Base-by-base conservation (phyloP, 2,329 filamentous ascomycete species). In the Microsporum audouinii region DNA sequence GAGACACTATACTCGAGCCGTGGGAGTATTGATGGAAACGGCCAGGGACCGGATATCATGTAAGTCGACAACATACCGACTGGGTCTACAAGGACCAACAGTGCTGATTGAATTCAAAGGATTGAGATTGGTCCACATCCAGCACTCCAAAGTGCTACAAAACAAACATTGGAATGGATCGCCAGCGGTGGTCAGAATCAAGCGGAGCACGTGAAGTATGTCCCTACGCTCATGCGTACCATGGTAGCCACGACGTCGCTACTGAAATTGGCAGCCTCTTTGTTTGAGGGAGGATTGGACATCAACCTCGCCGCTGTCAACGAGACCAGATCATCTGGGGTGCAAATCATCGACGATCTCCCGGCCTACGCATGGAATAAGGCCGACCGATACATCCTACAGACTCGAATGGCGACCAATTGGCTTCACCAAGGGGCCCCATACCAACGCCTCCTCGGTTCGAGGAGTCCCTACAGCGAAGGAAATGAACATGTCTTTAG, bases 321-420 rank as follows among this genome's bases (percentile, higher is more conserved):
- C 59, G 45, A 23, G 8, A 45, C 63, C 34, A 34, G 49, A 5
- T 7, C 27, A 10, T 27, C 7, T 34, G 4, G 4, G n/a, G 8
- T 23, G 14, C 59, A 63, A 23, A 38, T 51, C 53, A 45, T 77
- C 5, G 56, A 62, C 31, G 47, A 64, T 39, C 60, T 64, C 39
- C 66, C 66, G 7, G 33, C 60, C 2, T 67, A 66, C 47, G 58
- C 49, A 31, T 67, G 65, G 43, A 57, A 65, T 56, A 57, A 63
- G 55, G 43, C 57, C 7, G 55, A 23, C 14, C 62, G 47, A 5
- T 64, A 62, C 45, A 66, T 64, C 64, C 12, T n/a, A 27, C 64
- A 67, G 45, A 61, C 60, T 3, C 65, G 60, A 38, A 62, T 62
- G 29, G 64, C 58, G 33, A 61, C 57, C n/a, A 60, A 66, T 31